Evolutionary conservation across 139 green algal genomes (phyloP).

Genomic region (Chlorella vulgaris): DNA sequence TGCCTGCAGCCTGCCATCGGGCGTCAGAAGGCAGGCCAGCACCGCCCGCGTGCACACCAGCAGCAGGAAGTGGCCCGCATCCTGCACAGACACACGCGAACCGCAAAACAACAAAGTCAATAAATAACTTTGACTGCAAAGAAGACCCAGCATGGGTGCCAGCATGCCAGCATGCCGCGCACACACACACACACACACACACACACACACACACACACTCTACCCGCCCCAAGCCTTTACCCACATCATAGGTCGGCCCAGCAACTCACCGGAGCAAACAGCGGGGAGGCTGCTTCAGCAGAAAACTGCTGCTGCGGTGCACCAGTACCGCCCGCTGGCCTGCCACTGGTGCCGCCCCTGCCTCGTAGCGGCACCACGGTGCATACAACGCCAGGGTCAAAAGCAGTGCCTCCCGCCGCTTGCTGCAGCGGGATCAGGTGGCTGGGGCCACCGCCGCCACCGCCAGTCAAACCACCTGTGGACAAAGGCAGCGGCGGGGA

Average conservation of each 20-base stretch:
- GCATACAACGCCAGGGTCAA: conserved; percentile 18
- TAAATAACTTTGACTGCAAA: too few species aligned
- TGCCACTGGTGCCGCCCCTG: not conserved
- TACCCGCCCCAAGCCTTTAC: too few species aligned
- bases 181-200: too few species aligned
- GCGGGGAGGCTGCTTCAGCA: not conserved
- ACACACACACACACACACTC: too few species aligned
- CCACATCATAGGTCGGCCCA: not conserved
- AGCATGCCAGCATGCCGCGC: too few species aligned
- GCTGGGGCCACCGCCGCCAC: conserved; percentile 22
- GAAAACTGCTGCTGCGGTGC: not conserved
- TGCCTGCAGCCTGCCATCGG: conserved; percentile 26
- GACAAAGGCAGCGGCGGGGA: too few species aligned
- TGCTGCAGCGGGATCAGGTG: conserved; percentile 39
- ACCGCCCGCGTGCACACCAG: conserved; percentile 25
- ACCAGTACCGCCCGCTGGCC: not conserved
- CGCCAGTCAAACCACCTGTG: conserved; percentile 38
- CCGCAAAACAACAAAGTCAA: too few species aligned
- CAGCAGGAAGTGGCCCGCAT: conserved; percentile 37
- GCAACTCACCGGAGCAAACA: not conserved
- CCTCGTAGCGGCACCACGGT: conserved; percentile 15
- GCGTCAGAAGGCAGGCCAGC: conserved; percentile 27
- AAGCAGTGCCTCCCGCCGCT: not conserved
- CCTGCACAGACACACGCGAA: too few species aligned
- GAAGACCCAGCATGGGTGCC: too few species aligned